Percentiles rank a stretch among this genome's conserved stretches.
phyloP scores from a whole-genome alignment of 306 rosid species.

The Casuarina cunninghamiana region DNA sequence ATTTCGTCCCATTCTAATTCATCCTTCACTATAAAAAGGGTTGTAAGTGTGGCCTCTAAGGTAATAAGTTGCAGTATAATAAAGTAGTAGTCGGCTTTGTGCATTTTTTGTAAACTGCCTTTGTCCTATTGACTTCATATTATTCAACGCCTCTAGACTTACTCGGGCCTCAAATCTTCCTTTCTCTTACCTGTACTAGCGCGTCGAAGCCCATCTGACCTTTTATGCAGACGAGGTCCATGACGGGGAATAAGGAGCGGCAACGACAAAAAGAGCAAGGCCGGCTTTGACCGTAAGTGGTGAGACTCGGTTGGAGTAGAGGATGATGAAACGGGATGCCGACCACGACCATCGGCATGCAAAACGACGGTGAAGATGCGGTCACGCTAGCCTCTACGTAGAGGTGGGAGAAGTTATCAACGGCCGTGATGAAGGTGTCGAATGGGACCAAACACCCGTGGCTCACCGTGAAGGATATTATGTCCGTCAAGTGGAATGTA shows the following conservation, averaged over 20 bases:
- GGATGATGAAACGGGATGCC: constrained; percentile 51
- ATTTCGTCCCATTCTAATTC: too few relatives aligned
- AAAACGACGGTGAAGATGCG: constrained; percentile 72
- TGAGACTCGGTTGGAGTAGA: constrained; percentile 58
- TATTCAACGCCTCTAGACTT: too few relatives aligned
- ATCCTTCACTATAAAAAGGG: too few relatives aligned
- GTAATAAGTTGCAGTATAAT: too few relatives aligned
- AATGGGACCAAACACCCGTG: constrained; percentile 85
- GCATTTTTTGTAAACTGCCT: too few relatives aligned
- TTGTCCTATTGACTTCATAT: too few relatives aligned
- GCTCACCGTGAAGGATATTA: constrained; percentile 70
- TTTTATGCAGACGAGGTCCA: constrained; percentile 52
- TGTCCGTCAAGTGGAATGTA: constrained; percentile 56
- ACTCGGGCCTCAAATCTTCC: too few relatives aligned
- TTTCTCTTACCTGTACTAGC: too few relatives aligned
- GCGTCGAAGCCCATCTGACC: constrained; percentile 66
- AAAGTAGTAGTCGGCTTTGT: too few relatives aligned
- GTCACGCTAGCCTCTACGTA: constrained; percentile 76
- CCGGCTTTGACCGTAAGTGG: constrained; percentile 66
- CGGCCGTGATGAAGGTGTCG: constrained; percentile 91
- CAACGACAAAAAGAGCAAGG: constrained; percentile 50
- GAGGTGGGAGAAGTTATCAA: constrained; percentile 79
- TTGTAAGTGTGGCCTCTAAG: too few relatives aligned
- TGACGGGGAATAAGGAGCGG: constrained; percentile 54
- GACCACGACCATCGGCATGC: constrained; percentile 53